Percentiles rank a stretch among this genome's conserved stretches.
Conservation (phyloP, 495 filamentous ascomycete genomes). For the Gamarada debralockiae region DNA sequence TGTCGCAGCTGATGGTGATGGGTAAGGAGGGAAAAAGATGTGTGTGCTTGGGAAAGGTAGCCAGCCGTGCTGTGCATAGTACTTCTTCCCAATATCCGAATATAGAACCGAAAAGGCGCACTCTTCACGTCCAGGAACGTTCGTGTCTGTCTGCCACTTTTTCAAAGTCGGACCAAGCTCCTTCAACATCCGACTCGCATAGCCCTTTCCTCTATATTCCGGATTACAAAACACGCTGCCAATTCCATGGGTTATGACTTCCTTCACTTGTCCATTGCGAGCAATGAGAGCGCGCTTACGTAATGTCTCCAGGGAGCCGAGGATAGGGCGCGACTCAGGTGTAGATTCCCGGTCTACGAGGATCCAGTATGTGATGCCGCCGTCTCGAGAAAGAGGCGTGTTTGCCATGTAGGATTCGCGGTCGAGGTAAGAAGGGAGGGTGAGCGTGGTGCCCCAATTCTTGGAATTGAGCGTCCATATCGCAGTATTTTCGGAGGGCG, state of each 20-base stretch:
- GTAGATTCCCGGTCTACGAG: conserved; percentile 56
- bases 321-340: conserved; percentile 53
- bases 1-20: conserved; percentile 1
- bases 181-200: conserved; percentile 61
- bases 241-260: conserved; percentile 73
- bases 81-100: conserved; percentile 93
- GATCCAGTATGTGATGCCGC: conserved; percentile 79
- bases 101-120: conserved; percentile 56
- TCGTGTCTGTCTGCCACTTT: conserved; percentile 39
- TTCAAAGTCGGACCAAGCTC: conserved; percentile 35
- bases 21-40: conserved; percentile 52
- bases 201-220: conserved; percentile 68
- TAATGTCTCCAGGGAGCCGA: conserved; percentile 80
- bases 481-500: conserved; percentile 55
- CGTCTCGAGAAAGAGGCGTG: conserved; percentile 64
- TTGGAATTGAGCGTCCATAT: conserved; percentile 65
- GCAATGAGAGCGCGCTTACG: conserved; percentile 50
- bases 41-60: conserved; percentile 66
- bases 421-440: conserved; percentile 64
- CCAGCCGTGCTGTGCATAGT: conserved; percentile 85
- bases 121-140: conserved; percentile 37
- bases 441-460: conserved; percentile 68
- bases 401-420: conserved; percentile 70
- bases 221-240: conserved; percentile 83
- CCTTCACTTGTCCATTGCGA: conserved; percentile 43